Evolutionary conservation across 257 asterid species (phyloP).

Genomic region (Scutellaria galericulata): DNA sequence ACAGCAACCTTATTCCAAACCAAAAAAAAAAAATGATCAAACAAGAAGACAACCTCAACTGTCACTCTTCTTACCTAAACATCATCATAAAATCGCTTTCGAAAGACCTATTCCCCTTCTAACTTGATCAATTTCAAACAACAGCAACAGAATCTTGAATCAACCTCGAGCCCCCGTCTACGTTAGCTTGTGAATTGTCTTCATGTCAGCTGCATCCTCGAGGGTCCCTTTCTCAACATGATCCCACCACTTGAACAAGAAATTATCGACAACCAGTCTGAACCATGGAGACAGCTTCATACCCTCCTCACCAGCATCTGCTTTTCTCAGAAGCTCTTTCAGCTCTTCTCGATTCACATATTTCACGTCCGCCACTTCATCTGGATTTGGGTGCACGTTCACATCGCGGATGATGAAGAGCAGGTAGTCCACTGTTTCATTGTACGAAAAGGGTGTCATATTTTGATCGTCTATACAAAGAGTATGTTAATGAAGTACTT

Average conservation of each 20-base stretch:
- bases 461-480: neutral
- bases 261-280: constrained; percentile 83
- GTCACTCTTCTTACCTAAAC: neutral
- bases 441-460: neutral
- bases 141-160: constrained; percentile 9
- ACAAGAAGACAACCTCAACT: constrained; percentile 17
- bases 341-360: constrained; percentile 72
- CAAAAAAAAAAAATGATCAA: neutral
- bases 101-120: too few relatives aligned
- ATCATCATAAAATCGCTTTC: too few relatives aligned
- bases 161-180: constrained; percentile 9
- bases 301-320: constrained; percentile 92
- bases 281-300: constrained; percentile 95
- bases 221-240: constrained; percentile 88
- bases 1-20: constrained; percentile 31
- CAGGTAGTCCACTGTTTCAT: constrained; percentile 84
- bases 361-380: constrained; percentile 83
- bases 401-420: constrained; percentile 89
- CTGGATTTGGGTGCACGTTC: constrained; percentile 76
- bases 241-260: constrained; percentile 98
- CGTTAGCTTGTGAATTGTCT: constrained; percentile 80
- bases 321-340: constrained; percentile 80
- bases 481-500: constrained; percentile 22
- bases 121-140: neutral
- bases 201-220: constrained; percentile 74